Percentiles rank a stretch among this genome's conserved stretches.
phyloP scores from a whole-genome alignment of 2,329 filamentous ascomycete species.

The Septoria linicola region DNA sequence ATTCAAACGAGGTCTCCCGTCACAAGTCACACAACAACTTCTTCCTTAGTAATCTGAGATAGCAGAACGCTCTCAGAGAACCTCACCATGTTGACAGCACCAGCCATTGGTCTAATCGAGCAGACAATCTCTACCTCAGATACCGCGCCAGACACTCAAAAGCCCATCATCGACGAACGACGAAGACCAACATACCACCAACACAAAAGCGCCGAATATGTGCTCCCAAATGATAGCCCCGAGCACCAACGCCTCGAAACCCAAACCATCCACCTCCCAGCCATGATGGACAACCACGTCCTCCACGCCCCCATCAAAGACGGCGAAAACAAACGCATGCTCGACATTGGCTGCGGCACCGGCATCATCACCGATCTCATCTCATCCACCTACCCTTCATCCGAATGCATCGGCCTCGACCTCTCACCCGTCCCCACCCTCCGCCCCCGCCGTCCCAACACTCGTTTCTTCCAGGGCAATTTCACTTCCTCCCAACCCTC shows the following conservation, averaged over 20 bases:
- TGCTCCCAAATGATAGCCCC: too few relatives aligned
- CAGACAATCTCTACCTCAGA: too few relatives aligned
- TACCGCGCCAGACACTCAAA: too few relatives aligned
- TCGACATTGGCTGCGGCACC: slow-evolving; percentile 30
- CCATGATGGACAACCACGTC: slow-evolving; percentile 25
- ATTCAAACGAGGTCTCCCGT: too few relatives aligned
- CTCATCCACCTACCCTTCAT: slow-evolving; percentile 22
- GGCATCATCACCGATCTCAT: slow-evolving; percentile 32
- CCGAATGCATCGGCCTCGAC: slow-evolving; percentile 40
- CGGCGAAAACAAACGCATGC: background rate
- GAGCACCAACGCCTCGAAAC: slow-evolving; percentile 28
- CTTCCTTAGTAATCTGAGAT: too few relatives aligned
- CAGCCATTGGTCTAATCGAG: too few relatives aligned
- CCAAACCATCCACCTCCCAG: slow-evolving; percentile 22
- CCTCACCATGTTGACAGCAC: too few relatives aligned
- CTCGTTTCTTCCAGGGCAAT: slow-evolving; percentile 22
- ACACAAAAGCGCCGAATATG: too few relatives aligned
- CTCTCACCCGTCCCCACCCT: slow-evolving; percentile 24
- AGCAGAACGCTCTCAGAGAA: too few relatives aligned
- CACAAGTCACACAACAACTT: too few relatives aligned
- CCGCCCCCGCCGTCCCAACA: slow-evolving; percentile 6
- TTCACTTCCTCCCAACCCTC: slow-evolving; percentile 5
- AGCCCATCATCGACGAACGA: too few relatives aligned
- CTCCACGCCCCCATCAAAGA: slow-evolving; percentile 15
- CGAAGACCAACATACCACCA: too few relatives aligned